Percentiles rank a stretch among this genome's conserved stretches.
Evolutionary conservation across 805 yeast genomes (phyloP).

Genomic region (Clavispora phyllophila): DNA sequence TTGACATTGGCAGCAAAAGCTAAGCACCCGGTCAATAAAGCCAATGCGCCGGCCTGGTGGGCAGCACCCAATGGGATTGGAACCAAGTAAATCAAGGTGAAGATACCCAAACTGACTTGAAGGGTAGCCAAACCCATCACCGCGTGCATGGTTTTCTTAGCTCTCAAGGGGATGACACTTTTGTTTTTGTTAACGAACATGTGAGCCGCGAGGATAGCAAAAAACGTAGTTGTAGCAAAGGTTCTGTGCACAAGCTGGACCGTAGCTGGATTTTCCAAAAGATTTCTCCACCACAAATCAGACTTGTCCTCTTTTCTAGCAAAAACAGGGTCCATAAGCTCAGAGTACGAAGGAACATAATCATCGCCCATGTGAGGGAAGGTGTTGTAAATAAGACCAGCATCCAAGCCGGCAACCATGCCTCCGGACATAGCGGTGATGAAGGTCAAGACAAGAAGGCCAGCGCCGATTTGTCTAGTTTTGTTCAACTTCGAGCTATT

Average conservation of each 20-base stretch:
- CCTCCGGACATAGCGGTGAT: slow-evolving; percentile 96
- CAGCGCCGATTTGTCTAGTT: slow-evolving; percentile 52
- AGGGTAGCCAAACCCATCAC: slow-evolving; percentile 79
- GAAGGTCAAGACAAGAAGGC: slow-evolving; percentile 65
- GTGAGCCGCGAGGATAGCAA: slow-evolving; percentile 65
- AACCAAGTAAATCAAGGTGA: slow-evolving; percentile 79
- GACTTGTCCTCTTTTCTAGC: slow-evolving; percentile 62
- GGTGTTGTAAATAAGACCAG: slow-evolving; percentile 92
- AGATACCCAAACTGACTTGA: slow-evolving; percentile 83
- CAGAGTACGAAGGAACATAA: slow-evolving; percentile 62
- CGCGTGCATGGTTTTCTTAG: slow-evolving; percentile 53
- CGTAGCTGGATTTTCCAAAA: slow-evolving; percentile 92
- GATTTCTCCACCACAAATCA: slow-evolving; percentile 86
- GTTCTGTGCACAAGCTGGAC: slow-evolving; percentile 90
- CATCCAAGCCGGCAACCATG: slow-evolving; percentile 96
- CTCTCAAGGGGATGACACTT: slow-evolving; percentile 46
- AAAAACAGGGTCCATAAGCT: slow-evolving; percentile 70
- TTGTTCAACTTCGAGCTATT: slow-evolving; percentile 55
- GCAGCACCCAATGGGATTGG: slow-evolving; percentile 92
- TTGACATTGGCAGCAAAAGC: slow-evolving; percentile 35
- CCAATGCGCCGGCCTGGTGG: slow-evolving; percentile 96
- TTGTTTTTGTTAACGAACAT: slow-evolving; percentile 58
- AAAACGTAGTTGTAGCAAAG: slow-evolving; percentile 77
- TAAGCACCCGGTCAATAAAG: slow-evolving; percentile 75
- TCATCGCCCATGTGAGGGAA: slow-evolving; percentile 96